phyloP scores from a whole-genome alignment of 495 filamentous ascomycete genomes.

The Neurospora sp. region DNA sequence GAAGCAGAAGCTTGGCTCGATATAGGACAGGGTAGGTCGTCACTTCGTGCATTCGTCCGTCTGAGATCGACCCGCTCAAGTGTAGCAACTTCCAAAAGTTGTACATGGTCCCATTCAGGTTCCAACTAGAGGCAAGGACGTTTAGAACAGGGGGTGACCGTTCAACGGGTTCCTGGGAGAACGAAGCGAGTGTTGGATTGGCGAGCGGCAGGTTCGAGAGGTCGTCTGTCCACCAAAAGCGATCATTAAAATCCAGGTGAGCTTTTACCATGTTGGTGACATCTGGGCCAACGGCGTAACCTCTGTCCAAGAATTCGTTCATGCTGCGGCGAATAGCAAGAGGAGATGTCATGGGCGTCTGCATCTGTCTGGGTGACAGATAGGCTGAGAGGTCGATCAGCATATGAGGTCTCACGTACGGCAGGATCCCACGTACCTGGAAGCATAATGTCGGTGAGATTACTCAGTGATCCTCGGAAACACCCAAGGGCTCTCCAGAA shows the following conservation, averaged over 20 bases:
- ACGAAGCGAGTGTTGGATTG: constrained; percentile 32
- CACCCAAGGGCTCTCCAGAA: constrained; percentile 39
- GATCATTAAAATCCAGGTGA: constrained; percentile 38
- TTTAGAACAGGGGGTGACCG: constrained; percentile 33
- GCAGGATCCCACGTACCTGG: constrained; percentile 24
- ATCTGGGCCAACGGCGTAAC: constrained; percentile 27
- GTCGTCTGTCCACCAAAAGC: constrained; percentile 44
- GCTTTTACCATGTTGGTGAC: constrained; percentile 30
- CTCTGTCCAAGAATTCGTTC: constrained; percentile 39
- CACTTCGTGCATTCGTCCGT: constrained; percentile 30
- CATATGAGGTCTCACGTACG: neutral
- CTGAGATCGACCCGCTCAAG: constrained; percentile 31
- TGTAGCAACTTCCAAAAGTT: constrained; percentile 38
- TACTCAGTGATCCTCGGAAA: constrained; percentile 32
- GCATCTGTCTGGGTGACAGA: constrained; percentile 33
- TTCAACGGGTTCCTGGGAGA: constrained; percentile 28
- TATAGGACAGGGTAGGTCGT: constrained; percentile 34
- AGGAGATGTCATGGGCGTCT: constrained; percentile 41
- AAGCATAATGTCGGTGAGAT: constrained; percentile 35
- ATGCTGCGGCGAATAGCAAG: constrained; percentile 38
- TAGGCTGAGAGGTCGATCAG: constrained; percentile 19
- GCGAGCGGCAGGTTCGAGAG: constrained; percentile 32
- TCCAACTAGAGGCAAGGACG: constrained; percentile 39
- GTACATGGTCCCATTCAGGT: constrained; percentile 30
- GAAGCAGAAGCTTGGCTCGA: constrained; percentile 38